Conservation (phyloP, 2,329 filamentous ascomycete genomes). For the Cladophialophora yegresii region DNA sequence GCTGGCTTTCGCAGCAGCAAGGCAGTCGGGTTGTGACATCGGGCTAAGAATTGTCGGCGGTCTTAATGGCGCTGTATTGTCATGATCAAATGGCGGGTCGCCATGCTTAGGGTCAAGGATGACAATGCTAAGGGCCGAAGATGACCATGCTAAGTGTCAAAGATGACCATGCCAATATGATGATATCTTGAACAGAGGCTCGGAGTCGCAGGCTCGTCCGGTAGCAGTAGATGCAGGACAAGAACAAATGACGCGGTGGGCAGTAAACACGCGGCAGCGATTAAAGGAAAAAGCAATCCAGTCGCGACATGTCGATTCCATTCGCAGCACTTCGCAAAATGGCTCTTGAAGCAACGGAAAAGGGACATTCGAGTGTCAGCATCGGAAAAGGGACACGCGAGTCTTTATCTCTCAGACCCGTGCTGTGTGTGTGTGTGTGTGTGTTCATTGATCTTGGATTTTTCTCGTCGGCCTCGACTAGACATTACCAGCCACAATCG, state of each 20-base stretch:
- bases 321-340: neutral
- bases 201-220: neutral
- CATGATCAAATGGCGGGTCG: no score
- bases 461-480: neutral
- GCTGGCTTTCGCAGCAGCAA: no score
- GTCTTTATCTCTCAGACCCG: neutral
- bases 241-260: neutral
- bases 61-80: no score
- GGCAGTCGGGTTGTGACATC: no score
- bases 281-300: neutral
- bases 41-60: no score
- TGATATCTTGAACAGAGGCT: no score
- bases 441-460: neutral
- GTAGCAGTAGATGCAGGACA: neutral
- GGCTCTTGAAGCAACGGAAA: neutral
- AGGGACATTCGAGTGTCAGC: neutral
- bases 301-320: neutral
- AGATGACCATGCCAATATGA: no score
- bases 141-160: no score
- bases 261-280: neutral
- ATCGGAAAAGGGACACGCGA: neutral
- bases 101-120: no score
- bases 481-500: neutral
- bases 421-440: neutral
- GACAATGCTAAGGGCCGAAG: no score